These are phyloP conservation scores for Albugo candida DNA, from an alignment of 352 stramenopile genomes.

Conservation along the genomic window DNA sequence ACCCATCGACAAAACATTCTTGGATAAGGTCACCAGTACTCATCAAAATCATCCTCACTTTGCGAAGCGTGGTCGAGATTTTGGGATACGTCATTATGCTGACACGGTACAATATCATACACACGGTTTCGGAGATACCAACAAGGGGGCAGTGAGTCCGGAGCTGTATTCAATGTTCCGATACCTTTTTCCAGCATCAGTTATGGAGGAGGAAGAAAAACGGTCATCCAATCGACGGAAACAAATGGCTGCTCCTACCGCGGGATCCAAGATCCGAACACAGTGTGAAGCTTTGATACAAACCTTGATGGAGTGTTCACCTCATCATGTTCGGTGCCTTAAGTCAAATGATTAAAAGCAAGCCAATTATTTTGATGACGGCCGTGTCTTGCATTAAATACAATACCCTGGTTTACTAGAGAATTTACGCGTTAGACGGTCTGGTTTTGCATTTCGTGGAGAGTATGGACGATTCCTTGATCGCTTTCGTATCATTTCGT, in stretches of 20 bases:
- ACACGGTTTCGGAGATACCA: slow-evolving; percentile 59
- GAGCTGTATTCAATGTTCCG: slow-evolving; percentile 63
- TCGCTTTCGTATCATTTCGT: no score
- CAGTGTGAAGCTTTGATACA: slow-evolving; percentile 78
- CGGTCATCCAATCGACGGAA: slow-evolving; percentile 62
- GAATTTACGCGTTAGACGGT: slow-evolving; percentile 72
- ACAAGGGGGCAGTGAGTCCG: slow-evolving; percentile 67
- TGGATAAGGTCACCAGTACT: slow-evolving; percentile 22
- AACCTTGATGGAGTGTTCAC: slow-evolving; percentile 77
- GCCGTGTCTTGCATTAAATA: slow-evolving; percentile 73
- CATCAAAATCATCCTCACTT: slow-evolving; percentile 54
- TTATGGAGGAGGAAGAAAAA: slow-evolving; percentile 68
- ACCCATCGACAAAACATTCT: slow-evolving; percentile 61
- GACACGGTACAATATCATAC: slow-evolving; percentile 74
- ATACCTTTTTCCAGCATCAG: slow-evolving; percentile 72
- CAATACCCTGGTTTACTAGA: slow-evolving; percentile 76
- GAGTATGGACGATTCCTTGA: no score
- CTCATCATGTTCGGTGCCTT: slow-evolving; percentile 83
- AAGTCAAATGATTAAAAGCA: slow-evolving; percentile 84
- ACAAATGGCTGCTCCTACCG: no score
- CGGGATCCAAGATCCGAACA: slow-evolving; percentile 65
- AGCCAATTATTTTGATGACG: slow-evolving; percentile 64
- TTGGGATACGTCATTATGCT: slow-evolving; percentile 72
- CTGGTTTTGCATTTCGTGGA: slow-evolving; percentile 65
- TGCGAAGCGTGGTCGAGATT: slow-evolving; percentile 66